Percentiles rank a stretch among this genome's conserved stretches.
phyloP scores from a whole-genome alignment of 257 asterid genomes.

The Jaltomata sinuosa region DNA sequence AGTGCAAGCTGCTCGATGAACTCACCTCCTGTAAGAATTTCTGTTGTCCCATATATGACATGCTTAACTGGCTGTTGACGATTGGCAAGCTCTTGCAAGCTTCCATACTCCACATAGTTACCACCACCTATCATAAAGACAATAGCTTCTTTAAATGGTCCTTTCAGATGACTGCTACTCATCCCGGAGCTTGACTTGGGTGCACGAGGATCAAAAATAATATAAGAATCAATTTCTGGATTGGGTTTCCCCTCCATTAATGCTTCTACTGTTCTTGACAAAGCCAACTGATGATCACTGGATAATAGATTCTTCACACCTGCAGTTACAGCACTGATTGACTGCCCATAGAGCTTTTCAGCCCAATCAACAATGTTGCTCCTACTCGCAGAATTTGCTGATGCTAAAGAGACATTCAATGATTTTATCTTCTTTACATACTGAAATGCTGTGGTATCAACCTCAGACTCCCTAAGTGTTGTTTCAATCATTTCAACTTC shows the following conservation, averaged over 20 bases:
- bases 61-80: slow-evolving; percentile 76
- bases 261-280: slow-evolving; percentile 87
- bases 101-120: slow-evolving; percentile 84
- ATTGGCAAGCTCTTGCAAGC: slow-evolving; percentile 64
- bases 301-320: slow-evolving; percentile 87
- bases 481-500: slow-evolving; percentile 84
- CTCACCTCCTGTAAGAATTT: slow-evolving; percentile 83
- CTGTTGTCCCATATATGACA: slow-evolving; percentile 85
- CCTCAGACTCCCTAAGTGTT: slow-evolving; percentile 71
- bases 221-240: slow-evolving; percentile 84
- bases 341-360: slow-evolving; percentile 86
- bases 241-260: slow-evolving; percentile 92
- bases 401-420: slow-evolving; percentile 71
- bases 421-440: slow-evolving; percentile 92
- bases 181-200: slow-evolving; percentile 63
- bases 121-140: slow-evolving; percentile 99
- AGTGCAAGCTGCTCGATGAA: slow-evolving; percentile 82
- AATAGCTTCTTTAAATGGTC: slow-evolving; percentile 92
- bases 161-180: slow-evolving; percentile 66
- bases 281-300: slow-evolving; percentile 77
- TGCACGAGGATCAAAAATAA: slow-evolving; percentile 79
- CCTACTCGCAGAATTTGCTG: slow-evolving; percentile 86
- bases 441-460: slow-evolving; percentile 87
- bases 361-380: slow-evolving; percentile 95
- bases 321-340: slow-evolving; percentile 90